Evolutionary conservation across 164 flowering plant genomes (phyloP).

Genomic region (Magnolia changhungtana): DNA sequence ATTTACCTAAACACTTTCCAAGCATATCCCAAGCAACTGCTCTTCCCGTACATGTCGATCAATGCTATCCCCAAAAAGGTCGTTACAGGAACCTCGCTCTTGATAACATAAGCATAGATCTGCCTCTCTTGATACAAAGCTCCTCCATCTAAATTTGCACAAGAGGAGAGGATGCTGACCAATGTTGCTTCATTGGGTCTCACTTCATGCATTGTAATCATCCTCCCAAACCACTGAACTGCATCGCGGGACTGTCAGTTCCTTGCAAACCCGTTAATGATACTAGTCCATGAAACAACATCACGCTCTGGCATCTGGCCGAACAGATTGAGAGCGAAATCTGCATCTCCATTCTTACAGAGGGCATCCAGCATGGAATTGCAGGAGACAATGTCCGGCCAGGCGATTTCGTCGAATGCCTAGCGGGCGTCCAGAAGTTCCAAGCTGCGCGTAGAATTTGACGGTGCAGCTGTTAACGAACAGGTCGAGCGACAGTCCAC

Average conservation of each 20-base stretch:
- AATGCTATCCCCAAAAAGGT: slow-evolving; percentile 55
- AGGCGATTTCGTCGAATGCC: slow-evolving; percentile 59
- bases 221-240: slow-evolving; percentile 40
- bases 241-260: slow-evolving; percentile 43
- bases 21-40: slow-evolving; percentile 42
- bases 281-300: slow-evolving; percentile 76
- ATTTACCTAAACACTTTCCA: slow-evolving; percentile 35
- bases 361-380: slow-evolving; percentile 68
- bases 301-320: slow-evolving; percentile 46
- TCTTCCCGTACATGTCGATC: slow-evolving; percentile 65
- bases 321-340: slow-evolving; percentile 47
- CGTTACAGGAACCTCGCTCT: slow-evolving; percentile 32
- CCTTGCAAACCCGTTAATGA: slow-evolving; percentile 55
- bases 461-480: slow-evolving; percentile 51
- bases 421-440: slow-evolving; percentile 36
- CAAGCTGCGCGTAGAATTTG: slow-evolving; percentile 37
- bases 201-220: slow-evolving; percentile 39
- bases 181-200: slow-evolving; percentile 75
- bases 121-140: slow-evolving; percentile 54
- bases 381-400: slow-evolving; percentile 51
- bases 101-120: slow-evolving; percentile 56
- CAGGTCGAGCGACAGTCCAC: slow-evolving; percentile 49
- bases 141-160: slow-evolving; percentile 42
- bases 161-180: slow-evolving; percentile 61
- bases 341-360: slow-evolving; percentile 57